A percentile compares a stretch with the other conserved stretches of the same genome.
Evolutionary conservation across 108 stramenopile species (phyloP).

Genomic region (Nitzschia inconspicua): DNA sequence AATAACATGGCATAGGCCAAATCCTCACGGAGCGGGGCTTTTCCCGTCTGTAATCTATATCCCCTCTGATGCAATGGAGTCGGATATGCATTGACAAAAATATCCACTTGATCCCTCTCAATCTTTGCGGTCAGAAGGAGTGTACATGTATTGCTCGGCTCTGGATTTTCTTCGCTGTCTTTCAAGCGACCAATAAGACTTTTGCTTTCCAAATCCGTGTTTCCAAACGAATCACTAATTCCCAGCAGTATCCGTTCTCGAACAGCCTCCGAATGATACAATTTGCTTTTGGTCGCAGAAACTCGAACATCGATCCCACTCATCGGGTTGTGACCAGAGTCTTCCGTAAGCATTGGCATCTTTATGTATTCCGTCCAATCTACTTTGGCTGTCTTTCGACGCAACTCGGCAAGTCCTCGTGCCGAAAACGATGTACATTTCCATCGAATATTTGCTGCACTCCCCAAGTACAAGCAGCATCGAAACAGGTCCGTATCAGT

Average conservation of each 20-base stretch:
- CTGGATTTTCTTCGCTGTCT: not conserved
- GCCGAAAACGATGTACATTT: constrained; percentile 44
- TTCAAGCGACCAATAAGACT: not conserved
- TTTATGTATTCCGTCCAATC: constrained; percentile 47
- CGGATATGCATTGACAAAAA: constrained; percentile 52
- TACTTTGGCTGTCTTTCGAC: constrained; percentile 56
- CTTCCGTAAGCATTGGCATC: constrained; percentile 6
- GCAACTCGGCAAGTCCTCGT: constrained; percentile 57
- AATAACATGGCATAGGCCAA: constrained; percentile 65
- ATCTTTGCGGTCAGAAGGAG: constrained; percentile 47
- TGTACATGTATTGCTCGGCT: not conserved
- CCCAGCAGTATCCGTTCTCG: constrained; percentile 49
- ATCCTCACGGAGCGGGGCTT: constrained; percentile 82
- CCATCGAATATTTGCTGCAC: constrained; percentile 57
- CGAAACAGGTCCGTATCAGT: constrained; percentile 32
- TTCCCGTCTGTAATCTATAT: constrained; percentile 59
- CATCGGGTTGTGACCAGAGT: not conserved
- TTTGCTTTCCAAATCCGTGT: not conserved
- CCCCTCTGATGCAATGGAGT: constrained; percentile 71
- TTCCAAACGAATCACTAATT: constrained; percentile 30
- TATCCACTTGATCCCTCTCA: constrained; percentile 49
- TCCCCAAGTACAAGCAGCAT: constrained; percentile 60
- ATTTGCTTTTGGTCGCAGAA: constrained; percentile 54
- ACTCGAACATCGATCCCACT: constrained; percentile 45
- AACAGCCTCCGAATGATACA: constrained; percentile 66